Conservation (phyloP, 768 basidiomycete species). For the Mycena filopes region DNA sequence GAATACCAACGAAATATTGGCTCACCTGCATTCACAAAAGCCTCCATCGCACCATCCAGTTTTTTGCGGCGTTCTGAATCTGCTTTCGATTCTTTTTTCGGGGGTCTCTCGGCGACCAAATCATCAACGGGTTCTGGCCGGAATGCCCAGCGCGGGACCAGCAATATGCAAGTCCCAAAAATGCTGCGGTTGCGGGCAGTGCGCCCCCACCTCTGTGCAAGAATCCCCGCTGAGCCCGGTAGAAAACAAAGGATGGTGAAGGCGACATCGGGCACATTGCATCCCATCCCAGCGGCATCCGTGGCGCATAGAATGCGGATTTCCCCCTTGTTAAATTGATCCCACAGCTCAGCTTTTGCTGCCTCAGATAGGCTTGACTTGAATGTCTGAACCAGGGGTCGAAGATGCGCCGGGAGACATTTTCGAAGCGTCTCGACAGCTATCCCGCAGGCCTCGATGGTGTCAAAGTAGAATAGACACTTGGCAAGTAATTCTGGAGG, state of each 20-base stretch:
- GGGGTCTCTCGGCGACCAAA: background rate
- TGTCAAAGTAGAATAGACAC: constrained; percentile 37
- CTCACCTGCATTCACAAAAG: constrained; percentile 10
- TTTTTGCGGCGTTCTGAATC: constrained; percentile 1
- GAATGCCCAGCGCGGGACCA: constrained; percentile 1
- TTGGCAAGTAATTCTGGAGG: constrained; percentile 27
- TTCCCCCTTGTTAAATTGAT: constrained; percentile 30
- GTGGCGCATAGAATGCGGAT: constrained; percentile 34
- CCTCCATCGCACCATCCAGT: background rate
- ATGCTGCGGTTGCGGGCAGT: constrained; percentile 1
- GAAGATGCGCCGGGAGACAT: constrained; percentile 35
- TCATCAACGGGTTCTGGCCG: constrained; percentile 8
- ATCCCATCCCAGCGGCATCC: constrained; percentile 38
- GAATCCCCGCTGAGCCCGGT: background rate
- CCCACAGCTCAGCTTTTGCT: constrained; percentile 34
- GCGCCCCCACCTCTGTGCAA: constrained; percentile 9
- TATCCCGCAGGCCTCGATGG: constrained; percentile 22
- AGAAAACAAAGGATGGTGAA: constrained; percentile 7
- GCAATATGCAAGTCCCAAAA: constrained; percentile 3
- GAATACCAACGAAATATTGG: background rate
- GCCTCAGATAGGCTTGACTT: constrained; percentile 30
- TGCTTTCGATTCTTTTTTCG: background rate
- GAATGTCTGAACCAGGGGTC: constrained; percentile 34
- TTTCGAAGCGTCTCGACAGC: constrained; percentile 33
- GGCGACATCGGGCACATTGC: constrained; percentile 34